Evolutionary conservation across 306 rosid genomes (phyloP), one percentile per base, ranked within the genome.

Genomic region (Rosa lucieae): DNA sequence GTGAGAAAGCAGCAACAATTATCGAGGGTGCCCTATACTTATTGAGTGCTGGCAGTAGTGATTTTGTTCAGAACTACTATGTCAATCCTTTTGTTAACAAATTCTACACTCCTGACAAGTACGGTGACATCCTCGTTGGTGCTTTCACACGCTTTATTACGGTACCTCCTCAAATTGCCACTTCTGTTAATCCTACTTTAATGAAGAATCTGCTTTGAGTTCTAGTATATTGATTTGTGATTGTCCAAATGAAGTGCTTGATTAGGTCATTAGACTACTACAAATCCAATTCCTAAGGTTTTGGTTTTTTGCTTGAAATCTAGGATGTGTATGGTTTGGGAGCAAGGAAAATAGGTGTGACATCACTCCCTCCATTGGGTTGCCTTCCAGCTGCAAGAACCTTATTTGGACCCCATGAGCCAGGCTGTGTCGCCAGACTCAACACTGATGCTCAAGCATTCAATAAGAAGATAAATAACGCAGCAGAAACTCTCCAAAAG

Each of bases 281-380:
- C n/a, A 32, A 32, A 63, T 63, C 2, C 10, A 63, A 12, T 63
- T n/a, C 42, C 11, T 61, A 61, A 75, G 56, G 32, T 13, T 46
- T 63, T 76, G 62, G n/a, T 80, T 20, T 44, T 79, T 46, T 80
- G 77, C 42, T 78, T 82, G 69, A 79, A 65, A 80, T 78, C 67
- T 80, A 95, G 99, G 80, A 47, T 8, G 83, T 91, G 90, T 88
- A 93, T 80, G 90, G 89, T 39, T 82, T 88, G 48, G 98, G 99
- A 85, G 99, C 91, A 3, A 91, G 98, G 81, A 95, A 82, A 82
- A 80, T 95, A 69, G 98, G 99, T 67, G 99, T 90, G 85, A 95
- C 97, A 48, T 89, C 98, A 88, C 89, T 95, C 9, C 98, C 99
- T 48, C 98, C 98, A 63, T 78, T 95, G 86, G 99, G 99, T 53